Evolutionary conservation across 2,329 filamentous ascomycete species (phyloP), one percentile per base, ranked within the genome.

Genomic region (Diaporthe sp.): DNA sequence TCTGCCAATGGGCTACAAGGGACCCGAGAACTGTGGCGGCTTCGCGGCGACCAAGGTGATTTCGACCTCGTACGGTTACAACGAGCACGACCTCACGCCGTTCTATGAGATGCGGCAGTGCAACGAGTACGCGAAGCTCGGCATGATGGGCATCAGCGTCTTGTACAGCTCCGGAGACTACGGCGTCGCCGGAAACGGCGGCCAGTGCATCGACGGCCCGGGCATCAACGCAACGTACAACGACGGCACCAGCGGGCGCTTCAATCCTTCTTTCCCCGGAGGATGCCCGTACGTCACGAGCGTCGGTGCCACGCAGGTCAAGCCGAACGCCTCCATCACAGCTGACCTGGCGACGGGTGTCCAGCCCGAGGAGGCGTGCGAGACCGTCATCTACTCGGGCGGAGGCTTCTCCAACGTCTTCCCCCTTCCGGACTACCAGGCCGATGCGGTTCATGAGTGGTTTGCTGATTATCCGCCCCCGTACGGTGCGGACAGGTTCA

Each of bases 41-140:
- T 77, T 51, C 81, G 85, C 86, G 77, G 85, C 85, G n/a, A 86
- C 87, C 1, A 87, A 88, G 74, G 87, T 88, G 15, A 83, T 87
- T 67, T 85, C 83, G 17, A 86, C 88, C 44, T 87, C 85, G 0
- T 87, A 88, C 73, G 88, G 87, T 22, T 84, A 84, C 51, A 82
- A 86, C 49, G 87, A 89, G 79, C 80, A 81, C 22, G 85, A 86
- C 19, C 82, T 89, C 22, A 87, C 88, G 0, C 79, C 84, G 2
- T 79, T 79, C 70, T 90, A 90, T 79, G 85, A 87, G 62, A 80
- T 85, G 72, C 79, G 80, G 31, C 80, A 82, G 69, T 84, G 83
- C 75, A 80, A 82, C 39, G 80, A 84, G 53, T 87, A 86, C 77
- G 79, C 86, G 72, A 86, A 87, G 76, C 82, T 87, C 2, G 86